A percentile compares a stretch with the other conserved stretches of the same genome.
phyloP scores from a whole-genome alignment of 208 protist genomes.

The Leishmania guyanensis region DNA sequence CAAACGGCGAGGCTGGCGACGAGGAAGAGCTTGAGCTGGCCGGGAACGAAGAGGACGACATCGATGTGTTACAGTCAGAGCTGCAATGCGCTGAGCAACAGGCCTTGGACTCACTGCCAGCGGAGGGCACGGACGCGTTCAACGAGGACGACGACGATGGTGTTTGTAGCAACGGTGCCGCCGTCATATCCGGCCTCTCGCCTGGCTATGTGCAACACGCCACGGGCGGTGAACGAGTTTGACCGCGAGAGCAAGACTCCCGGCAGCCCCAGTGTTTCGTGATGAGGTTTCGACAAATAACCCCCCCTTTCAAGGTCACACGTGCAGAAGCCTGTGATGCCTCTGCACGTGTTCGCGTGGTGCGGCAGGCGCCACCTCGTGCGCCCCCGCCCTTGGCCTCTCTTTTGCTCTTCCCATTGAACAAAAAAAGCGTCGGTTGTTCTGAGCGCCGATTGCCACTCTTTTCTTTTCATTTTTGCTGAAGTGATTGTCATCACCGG shows the following conservation, averaged over 20 bases:
- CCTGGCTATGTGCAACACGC: not conserved
- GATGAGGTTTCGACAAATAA: not conserved
- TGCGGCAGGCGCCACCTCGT: not conserved
- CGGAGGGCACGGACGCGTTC: conserved; percentile 13
- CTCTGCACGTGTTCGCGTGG: not conserved
- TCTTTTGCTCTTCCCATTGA: not conserved
- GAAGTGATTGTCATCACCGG: not conserved
- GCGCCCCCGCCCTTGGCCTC: not conserved
- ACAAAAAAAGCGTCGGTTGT: not conserved
- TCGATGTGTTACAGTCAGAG: not conserved
- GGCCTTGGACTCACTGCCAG: not conserved
- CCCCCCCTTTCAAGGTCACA: not conserved
- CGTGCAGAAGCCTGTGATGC: not conserved
- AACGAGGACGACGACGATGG: conserved; percentile 40
- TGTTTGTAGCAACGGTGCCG: conserved; percentile 1
- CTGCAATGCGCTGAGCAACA: not conserved
- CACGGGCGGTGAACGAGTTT: not conserved
- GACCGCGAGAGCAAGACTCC: not conserved
- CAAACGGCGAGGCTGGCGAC: conserved; percentile 13
- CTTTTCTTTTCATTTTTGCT: not conserved
- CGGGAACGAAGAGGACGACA: not conserved
- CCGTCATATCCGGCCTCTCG: not conserved
- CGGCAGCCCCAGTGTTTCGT: not conserved
- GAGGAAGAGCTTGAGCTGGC: conserved; percentile 17
- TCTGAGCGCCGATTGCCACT: not conserved